A percentile compares a stretch with the other conserved stretches of the same genome.
These are phyloP conservation scores for Naganishia albida DNA, from an alignment of 1,284 basidiomycete species.

Conservation along the genomic window DNA sequence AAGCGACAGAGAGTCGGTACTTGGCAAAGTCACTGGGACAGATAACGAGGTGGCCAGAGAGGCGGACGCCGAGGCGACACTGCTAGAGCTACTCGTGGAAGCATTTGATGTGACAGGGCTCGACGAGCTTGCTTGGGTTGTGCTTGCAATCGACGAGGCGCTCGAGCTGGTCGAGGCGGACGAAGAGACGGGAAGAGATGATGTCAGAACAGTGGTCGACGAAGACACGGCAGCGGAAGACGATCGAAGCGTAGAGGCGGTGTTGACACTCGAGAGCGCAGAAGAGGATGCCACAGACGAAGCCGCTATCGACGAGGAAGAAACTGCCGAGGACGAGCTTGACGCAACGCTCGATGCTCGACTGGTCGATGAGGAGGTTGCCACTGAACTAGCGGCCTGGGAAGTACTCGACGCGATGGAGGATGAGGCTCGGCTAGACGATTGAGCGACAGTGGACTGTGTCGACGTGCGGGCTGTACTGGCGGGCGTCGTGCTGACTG, in stretches of 20 bases:
- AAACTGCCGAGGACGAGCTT: background rate
- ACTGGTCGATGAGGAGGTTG: background rate
- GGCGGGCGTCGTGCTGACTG: background rate
- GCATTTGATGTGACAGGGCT: too few species aligned
- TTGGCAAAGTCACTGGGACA: background rate
- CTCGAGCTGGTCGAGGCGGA: background rate
- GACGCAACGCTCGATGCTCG: background rate
- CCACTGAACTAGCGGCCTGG: background rate
- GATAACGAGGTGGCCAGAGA: background rate
- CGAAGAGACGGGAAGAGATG: background rate
- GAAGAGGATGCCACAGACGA: background rate
- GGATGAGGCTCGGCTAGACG: background rate
- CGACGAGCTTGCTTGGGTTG: too few species aligned
- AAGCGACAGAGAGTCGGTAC: background rate
- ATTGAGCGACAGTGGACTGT: background rate
- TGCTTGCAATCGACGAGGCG: background rate
- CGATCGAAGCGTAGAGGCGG: background rate
- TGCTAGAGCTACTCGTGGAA: background rate
- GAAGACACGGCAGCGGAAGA: background rate
- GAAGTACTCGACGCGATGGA: background rate
- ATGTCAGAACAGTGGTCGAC: background rate
- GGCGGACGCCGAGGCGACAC: background rate
- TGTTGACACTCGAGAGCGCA: background rate
- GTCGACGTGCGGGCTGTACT: background rate
- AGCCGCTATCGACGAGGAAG: background rate